phyloP scores from a whole-genome alignment of 495 filamentous ascomycete genomes.

The Apiosordaria backusii region DNA sequence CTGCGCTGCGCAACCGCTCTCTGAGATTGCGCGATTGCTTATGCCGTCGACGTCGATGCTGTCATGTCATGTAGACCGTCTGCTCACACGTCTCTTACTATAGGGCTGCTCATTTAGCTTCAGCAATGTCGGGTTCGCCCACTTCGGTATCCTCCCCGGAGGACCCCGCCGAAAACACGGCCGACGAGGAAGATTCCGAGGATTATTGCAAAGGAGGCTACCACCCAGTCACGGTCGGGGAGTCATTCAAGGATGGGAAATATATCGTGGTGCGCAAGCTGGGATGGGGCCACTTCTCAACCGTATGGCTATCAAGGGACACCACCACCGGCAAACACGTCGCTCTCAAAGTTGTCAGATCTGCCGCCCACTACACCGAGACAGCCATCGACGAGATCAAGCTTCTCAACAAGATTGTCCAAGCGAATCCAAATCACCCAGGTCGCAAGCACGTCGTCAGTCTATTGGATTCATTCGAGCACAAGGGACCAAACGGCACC shows the following conservation, averaged over 20 bases:
- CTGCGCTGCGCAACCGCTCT: conserved; percentile 10
- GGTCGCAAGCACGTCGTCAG: conserved; percentile 93
- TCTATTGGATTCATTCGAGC: conserved; percentile 92
- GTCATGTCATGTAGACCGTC: conserved; percentile 15
- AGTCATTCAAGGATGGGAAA: conserved; percentile 95
- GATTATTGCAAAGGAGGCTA: conserved; percentile 99
- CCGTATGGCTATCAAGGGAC: conserved; percentile 94
- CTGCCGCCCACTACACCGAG: conserved; percentile 96
- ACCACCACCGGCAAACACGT: conserved; percentile 91
- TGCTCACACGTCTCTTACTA: conserved; percentile 23
- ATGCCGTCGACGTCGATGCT: background rate
- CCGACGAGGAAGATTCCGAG: conserved; percentile 97
- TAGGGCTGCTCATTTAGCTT: conserved; percentile 34
- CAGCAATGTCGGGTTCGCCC: conserved; percentile 62
- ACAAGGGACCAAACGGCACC: conserved; percentile 92
- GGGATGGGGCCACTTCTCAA: conserved; percentile 98
- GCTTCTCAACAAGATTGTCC: conserved; percentile 90
- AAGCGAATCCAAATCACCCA: conserved; percentile 89
- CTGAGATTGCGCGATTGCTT: conserved; percentile 8
- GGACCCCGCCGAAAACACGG: conserved; percentile 86
- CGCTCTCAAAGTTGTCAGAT: conserved; percentile 94
- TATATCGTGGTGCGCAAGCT: conserved; percentile 96
- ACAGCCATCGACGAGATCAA: conserved; percentile 99
- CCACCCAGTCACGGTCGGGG: conserved; percentile 88
- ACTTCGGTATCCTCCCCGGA: conserved; percentile 75